These are phyloP conservation scores for Pythium diclinum DNA, from an alignment of 352 stramenopile genomes.

Conservation along the genomic window DNA sequence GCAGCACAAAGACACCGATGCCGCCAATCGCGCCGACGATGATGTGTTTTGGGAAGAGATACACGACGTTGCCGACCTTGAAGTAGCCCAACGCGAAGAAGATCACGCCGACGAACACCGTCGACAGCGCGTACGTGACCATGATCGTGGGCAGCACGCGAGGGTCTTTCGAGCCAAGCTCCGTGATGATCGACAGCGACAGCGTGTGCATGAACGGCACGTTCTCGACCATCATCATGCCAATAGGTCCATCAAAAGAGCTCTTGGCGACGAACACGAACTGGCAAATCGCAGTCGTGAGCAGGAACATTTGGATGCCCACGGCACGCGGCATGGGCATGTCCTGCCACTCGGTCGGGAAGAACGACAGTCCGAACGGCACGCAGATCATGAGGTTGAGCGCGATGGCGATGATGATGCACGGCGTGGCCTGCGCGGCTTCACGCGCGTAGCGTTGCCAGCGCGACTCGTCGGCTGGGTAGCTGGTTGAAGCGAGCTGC, in stretches of 20 bases:
- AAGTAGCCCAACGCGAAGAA: constrained; percentile 91
- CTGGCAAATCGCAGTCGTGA: constrained; percentile 77
- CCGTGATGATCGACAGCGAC: constrained; percentile 78
- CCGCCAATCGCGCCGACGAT: constrained; percentile 94
- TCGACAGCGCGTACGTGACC: constrained; percentile 88
- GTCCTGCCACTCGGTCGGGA: constrained; percentile 74
- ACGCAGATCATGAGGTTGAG: constrained; percentile 89
- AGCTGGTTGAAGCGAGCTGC: constrained; percentile 12
- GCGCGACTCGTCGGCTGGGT: constrained; percentile 7
- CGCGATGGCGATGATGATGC: constrained; percentile 65
- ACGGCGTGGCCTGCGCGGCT: constrained; percentile 41
- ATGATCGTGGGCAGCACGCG: constrained; percentile 89
- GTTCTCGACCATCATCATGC: constrained; percentile 96
- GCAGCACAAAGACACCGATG: constrained; percentile 86
- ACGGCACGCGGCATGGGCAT: constrained; percentile 72
- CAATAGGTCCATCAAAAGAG: constrained; percentile 70
- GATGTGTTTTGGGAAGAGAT: constrained; percentile 94
- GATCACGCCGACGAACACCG: constrained; percentile 82
- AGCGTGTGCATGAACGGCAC: constrained; percentile 94
- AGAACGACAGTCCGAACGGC: constrained; percentile 83
- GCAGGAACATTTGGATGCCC: constrained; percentile 81
- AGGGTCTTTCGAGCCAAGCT: constrained; percentile 69
- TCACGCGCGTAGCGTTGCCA: constrained; percentile 31
- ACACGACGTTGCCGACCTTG: constrained; percentile 89
- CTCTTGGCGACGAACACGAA: constrained; percentile 77